phyloP scores from a whole-genome alignment of 116 monocot genomes.

The Iris pallida region DNA sequence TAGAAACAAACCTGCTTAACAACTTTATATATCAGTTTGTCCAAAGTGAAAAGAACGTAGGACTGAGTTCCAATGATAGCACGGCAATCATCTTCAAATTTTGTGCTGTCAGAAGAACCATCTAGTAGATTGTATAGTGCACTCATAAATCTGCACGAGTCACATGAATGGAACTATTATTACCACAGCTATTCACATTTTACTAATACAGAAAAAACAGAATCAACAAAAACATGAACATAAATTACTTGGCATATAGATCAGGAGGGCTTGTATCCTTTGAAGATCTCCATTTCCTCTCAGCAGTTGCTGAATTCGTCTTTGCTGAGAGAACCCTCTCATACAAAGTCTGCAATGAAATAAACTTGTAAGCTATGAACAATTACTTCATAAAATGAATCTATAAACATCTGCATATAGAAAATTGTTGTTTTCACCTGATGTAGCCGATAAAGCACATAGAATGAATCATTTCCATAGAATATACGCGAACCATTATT shows the following conservation, averaged over 20 bases:
- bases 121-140: conserved; percentile 24
- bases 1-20: conserved; percentile 76
- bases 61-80: conserved; percentile 94
- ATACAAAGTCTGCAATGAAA: conserved; percentile 78
- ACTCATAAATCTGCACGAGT: conserved; percentile 49
- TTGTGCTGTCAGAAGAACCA: conserved; percentile 63
- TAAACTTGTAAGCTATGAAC: background rate
- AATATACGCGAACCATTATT: conserved; percentile 60
- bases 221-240: background rate
- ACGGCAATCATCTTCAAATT: conserved; percentile 96
- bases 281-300: conserved; percentile 72
- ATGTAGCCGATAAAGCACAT: conserved; percentile 90
- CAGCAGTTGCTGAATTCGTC: conserved; percentile 66
- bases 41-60: conserved; percentile 95
- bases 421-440: conserved; percentile 40
- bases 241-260: conserved; percentile 74
- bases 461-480: conserved; percentile 99
- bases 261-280: conserved; percentile 62
- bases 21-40: conserved; percentile 96
- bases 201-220: background rate
- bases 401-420: background rate
- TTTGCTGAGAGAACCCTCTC: conserved; percentile 91
- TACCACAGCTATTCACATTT: background rate
- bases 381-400: background rate
- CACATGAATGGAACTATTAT: background rate